Evolutionary conservation across 2,329 filamentous ascomycete genomes (phyloP), one percentile per base, ranked within the genome.

Genomic region (Fonsecaea multimorphosa): DNA sequence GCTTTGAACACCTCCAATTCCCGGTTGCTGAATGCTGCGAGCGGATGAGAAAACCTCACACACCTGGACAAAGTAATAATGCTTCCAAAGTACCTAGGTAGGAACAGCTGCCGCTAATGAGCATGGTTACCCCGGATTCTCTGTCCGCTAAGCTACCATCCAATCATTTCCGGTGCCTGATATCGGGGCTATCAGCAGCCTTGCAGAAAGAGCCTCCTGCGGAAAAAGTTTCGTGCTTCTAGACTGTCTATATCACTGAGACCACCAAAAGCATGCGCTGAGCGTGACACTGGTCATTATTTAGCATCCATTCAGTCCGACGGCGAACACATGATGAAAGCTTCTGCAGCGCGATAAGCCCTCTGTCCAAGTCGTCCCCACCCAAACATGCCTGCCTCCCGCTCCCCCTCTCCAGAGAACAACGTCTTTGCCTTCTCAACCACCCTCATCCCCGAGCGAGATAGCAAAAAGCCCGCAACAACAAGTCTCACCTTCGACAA

Each of bases 401-500:
- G 70, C 57, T 73, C 73, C 27, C 66, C 66, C 11, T 72, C 72
- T 9, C 68, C 72, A 12, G 73, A 74, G 19, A 75, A 76, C 70
- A 73, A 72, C 60, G 59, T 74, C n/a, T 74, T 81, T 57, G 68
- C 74, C 27, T 76, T 88, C 63, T 83, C 82, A 69, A 82, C 85
- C 72, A 85, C 86, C 22, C 78, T 89, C 22, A 82, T 89, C 27
- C 81, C 84, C 1, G 80, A 81, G 12, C 84, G 83, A 24, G 77
- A 79, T 52, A 80, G 81, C 71, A 86, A 86, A 71, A 60, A 79
- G 36, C 82, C 86, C 16, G 79, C 79, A 1, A 83, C 83, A n/a
- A 84, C 81, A 3, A 74, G 74, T 27, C 75, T 87, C 19, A 82
- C 84, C 38, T 95, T 98, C 74, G 89, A 91, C 68, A 90, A 91